phyloP scores from a whole-genome alignment of 768 basidiomycete species.

The Boletus rubescentipes region DNA sequence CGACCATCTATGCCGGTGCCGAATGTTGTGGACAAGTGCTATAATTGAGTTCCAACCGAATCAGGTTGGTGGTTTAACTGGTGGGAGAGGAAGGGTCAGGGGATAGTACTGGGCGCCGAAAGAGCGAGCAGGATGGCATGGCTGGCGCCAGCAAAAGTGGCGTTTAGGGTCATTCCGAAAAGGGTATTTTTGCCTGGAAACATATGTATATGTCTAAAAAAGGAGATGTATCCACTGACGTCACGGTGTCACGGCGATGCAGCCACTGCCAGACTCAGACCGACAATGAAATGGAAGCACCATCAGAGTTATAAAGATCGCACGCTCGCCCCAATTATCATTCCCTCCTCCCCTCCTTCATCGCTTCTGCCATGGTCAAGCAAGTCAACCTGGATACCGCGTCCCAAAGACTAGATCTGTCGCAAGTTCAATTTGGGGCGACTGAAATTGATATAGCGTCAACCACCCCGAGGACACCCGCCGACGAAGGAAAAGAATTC shows the following conservation, averaged over 20 bases:
- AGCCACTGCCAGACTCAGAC: not conserved
- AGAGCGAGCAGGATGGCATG: too few species aligned
- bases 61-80: too few species aligned
- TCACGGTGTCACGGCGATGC: conserved; percentile 17
- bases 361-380: conserved; percentile 15
- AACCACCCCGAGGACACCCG: conserved; percentile 81
- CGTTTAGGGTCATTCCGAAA: conserved; percentile 1
- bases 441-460: conserved; percentile 18
- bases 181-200: not conserved
- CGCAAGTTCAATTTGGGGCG: conserved; percentile 1
- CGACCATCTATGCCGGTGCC: too few species aligned
- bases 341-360: not conserved
- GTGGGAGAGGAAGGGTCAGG: too few species aligned
- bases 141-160: too few species aligned
- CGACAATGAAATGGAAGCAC: conserved; percentile 12
- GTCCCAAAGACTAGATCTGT: conserved; percentile 12
- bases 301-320: conserved; percentile 13
- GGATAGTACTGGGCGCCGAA: too few species aligned
- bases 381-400: not conserved
- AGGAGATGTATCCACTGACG: conserved; percentile 11
- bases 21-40: too few species aligned
- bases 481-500: conserved; percentile 89
- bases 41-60: too few species aligned
- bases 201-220: not conserved
- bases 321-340: conserved; percentile 1